Evolutionary conservation across 768 basidiomycete genomes (phyloP), one percentile per base, ranked within the genome.

Genomic region (Cantharellus cinnabarinus): DNA sequence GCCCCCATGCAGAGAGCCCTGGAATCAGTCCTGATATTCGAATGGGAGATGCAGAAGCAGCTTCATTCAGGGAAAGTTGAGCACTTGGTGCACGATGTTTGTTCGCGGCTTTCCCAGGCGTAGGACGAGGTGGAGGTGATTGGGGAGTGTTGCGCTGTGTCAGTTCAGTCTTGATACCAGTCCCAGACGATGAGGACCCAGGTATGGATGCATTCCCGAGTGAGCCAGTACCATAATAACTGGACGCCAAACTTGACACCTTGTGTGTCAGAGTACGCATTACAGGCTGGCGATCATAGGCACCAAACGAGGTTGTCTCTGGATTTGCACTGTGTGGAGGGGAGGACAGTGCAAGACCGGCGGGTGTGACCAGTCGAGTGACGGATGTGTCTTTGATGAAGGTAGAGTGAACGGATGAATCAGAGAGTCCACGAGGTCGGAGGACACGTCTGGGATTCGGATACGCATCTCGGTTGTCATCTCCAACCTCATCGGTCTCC

Each of bases 401-500:
- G 0, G 88, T 88, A 3, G 88, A 84, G 62, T 82, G 86, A 61
- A 97, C 90, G 2, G 89, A 93, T 0, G 90, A 93, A 68, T 97
- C 94, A 2, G 87, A 89, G 56, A 95, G 69, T 2, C 90, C 89
- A 58, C 93, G 78, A 38, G 83, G 77, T 42, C 80, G 78, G 4
- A 91, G 72, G 15, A 81, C 79, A 29, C 80, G 79, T 10, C 14
- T 54, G 7, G 14, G 10, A 54, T 83, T 76, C 35, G 81, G 70
- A 14, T 88, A 68, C n/a, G 82, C 68, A 2, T 71, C 67, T 5
- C 67, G 65, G 58, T 63, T 74, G 3, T 76, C 72, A 42, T 78
- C 60, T 38, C 67, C 63, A 61, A 79, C 73, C 10, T 54, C 35
- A 37, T 54, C 52, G 35, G 10, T 37, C 7, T 54, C 35, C 35